Base-by-base conservation (phyloP, 2,329 filamentous ascomycete genomes). In the Zymoseptoria brevis region DNA sequence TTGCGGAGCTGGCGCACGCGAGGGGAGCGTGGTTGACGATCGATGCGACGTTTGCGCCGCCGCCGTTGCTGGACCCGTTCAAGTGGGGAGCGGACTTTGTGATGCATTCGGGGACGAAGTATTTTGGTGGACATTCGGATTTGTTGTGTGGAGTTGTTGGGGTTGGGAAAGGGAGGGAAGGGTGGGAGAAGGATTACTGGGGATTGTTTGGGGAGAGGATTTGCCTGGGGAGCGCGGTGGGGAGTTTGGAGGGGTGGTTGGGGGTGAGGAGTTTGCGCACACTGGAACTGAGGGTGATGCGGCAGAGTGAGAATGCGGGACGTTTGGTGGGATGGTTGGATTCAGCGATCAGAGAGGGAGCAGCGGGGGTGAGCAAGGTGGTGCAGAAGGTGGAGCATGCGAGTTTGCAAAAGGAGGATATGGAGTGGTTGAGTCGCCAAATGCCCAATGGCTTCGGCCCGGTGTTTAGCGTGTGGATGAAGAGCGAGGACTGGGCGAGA, bases 41-140 rank as follows among this genome's bases (percentile, higher is more conserved):
- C 1, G 94, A 99, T 74, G 86, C 89, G 2, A 99, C 94, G 0
- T 96, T 99, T 75, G 94, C 86, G 2, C 94, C 94, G 49, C 94
- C 94, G 30, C 89, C 90, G 26, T 78, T 99, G 60, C 87, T 90
- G 72, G 89, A 96, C 68, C 92, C 94, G 0, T 94, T 97, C 68
- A 71, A 74, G 26, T 87, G 83, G 72, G 93, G 90, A 53, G 90
- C 88, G 26, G 93, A 97, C 74, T 75, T 92, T 0, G 83, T 96
- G 35, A 88, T 97, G 89, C 94, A 99, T 75, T 88, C 83, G 55
- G 94, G 91, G 3, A 96, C 92, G 19, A 99, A 97, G 80, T 99
- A 97, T 75, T 84, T 99, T 66, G 94, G 94, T 19, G 94, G 94
- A 0, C 94, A 99, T 76, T 93, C 87, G 65, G 94, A 99, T 75